Percentiles rank a stretch among this genome's conserved stretches.
phyloP scores from a whole-genome alignment of 768 basidiomycete genomes.

The Mycena alexandri region DNA sequence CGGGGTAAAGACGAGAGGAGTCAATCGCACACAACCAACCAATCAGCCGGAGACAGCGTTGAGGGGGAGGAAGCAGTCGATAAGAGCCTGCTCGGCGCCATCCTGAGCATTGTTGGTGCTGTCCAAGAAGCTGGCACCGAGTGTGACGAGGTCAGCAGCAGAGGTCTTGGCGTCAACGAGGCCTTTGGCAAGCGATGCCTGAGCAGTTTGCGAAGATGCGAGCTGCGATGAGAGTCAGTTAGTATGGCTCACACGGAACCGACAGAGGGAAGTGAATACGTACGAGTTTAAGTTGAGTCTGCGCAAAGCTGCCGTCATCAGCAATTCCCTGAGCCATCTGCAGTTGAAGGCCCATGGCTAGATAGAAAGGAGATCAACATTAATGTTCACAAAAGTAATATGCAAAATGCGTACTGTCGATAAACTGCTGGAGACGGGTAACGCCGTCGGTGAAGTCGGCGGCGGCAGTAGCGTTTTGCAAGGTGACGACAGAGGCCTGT shows the following conservation, averaged over 20 bases:
- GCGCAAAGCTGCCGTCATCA: constrained; percentile 33
- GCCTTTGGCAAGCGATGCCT: constrained; percentile 1
- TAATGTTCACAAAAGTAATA: no score
- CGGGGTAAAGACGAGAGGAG: no score
- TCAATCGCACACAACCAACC: no score
- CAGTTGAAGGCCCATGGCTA: constrained; percentile 23
- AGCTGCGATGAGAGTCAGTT: no score
- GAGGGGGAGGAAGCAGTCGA: constrained; percentile 36
- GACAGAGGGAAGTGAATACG: no score
- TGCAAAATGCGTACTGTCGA: no score
- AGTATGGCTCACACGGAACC: no score
- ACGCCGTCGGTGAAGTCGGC: constrained; percentile 21
- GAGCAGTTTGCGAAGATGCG: constrained; percentile 8
- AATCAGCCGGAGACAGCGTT: constrained; percentile 33
- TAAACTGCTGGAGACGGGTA: constrained; percentile 30
- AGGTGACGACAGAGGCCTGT: constrained; percentile 26
- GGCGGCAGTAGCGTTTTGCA: constrained; percentile 22
- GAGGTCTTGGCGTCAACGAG: constrained; percentile 22
- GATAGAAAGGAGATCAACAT: no score
- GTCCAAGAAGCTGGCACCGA: constrained; percentile 19
- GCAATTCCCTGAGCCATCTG: constrained; percentile 35
- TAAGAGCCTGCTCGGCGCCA: constrained; percentile 27
- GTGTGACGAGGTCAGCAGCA: constrained; percentile 15
- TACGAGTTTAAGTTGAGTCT: constrained; percentile 34
- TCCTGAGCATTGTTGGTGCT: constrained; percentile 32